Evolutionary conservation across 345 rosid species (phyloP), one percentile per base, ranked within the genome.

Genomic region (Acer campestre): DNA sequence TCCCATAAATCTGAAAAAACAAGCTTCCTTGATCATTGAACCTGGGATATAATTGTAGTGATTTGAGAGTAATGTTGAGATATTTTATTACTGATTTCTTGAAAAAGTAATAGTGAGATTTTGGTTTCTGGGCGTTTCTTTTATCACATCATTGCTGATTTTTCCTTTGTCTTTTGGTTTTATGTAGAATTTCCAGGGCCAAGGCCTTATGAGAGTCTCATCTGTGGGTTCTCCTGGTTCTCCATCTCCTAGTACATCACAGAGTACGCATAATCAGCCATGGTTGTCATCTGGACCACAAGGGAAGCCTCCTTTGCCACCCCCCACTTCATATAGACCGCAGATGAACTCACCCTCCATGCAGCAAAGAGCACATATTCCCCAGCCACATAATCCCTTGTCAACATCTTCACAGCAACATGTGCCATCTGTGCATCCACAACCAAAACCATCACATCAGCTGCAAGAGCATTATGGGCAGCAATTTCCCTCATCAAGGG

Each of bases 301-400:
- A 84, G 93, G 93, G 84, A 96, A 88, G 77, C 95, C 97, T 68
- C 97, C 97, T 67, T 68, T 96, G 80, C 92, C 95, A 56, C 88
- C 97, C 70, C 85, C 94, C 67, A 84, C 94, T 73, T 81, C 97
- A 1, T 88, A 82, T 83, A 89, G 97, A 82, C 91, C 94, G 14
- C 95, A 80, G 73, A 78, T 85, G 73, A 94, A 58, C 76, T 11
- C 91, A 17, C 90, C 91, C 64, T 80, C 97, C 72, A 58, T 91
- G 90, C 98, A 89, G 79, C 99, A 87, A 74, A 88, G 97, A 79
- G 68, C 95, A 51, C 94, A 85, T 83, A 76, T 88, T 81, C 88
- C 90, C 68, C 97, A 85, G 78, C 97, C 82, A 65, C 93, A 88
- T 64, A 89, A 85, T 77, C 79, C 85, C 68, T 58, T 80, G 61